Conservation (phyloP, 805 yeast species). For the Zygosaccharomyces pseudorouxii region DNA sequence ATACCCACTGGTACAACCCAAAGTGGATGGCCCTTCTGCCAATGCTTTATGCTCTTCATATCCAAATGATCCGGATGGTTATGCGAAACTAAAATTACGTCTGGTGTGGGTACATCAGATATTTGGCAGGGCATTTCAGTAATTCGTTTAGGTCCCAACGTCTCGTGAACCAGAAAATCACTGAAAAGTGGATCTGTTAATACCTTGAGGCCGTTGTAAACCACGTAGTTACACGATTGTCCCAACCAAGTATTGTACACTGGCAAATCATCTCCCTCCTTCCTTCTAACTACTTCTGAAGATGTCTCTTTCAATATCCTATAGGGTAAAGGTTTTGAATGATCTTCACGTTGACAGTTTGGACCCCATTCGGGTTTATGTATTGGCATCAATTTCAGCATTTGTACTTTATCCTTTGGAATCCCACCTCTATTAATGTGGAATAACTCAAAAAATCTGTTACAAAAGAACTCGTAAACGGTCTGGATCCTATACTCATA, state of each 20-base stretch:
- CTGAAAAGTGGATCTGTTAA: conserved; percentile 82
- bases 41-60: conserved; percentile 45
- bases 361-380: conserved; percentile 48
- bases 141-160: conserved; percentile 81
- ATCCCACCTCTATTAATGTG: conserved; percentile 59
- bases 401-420: conserved; percentile 44
- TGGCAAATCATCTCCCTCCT: conserved; percentile 10
- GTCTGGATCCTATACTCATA: conserved; percentile 88
- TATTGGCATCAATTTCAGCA: conserved; percentile 56
- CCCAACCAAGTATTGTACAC: conserved; percentile 78
- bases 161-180: conserved; percentile 55
- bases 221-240: conserved; percentile 78
- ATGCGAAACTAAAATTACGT: conserved; percentile 78
- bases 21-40: conserved; percentile 35
- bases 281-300: conserved; percentile 15
- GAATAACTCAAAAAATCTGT: conserved; percentile 66
- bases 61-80: conserved; percentile 96
- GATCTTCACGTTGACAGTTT: conserved; percentile 6
- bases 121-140: conserved; percentile 67
- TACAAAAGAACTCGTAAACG: conserved; percentile 72
- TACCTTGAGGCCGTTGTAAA: conserved; percentile 65
- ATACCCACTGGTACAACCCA: conserved; percentile 92
- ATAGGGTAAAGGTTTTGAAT: conserved; percentile 15
- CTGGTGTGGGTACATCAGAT: conserved; percentile 60
- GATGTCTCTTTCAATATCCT: conserved; percentile 10